Evolutionary conservation across 306 rosid genomes (phyloP).

Genomic region (Pterocarpus macrocarpus): DNA sequence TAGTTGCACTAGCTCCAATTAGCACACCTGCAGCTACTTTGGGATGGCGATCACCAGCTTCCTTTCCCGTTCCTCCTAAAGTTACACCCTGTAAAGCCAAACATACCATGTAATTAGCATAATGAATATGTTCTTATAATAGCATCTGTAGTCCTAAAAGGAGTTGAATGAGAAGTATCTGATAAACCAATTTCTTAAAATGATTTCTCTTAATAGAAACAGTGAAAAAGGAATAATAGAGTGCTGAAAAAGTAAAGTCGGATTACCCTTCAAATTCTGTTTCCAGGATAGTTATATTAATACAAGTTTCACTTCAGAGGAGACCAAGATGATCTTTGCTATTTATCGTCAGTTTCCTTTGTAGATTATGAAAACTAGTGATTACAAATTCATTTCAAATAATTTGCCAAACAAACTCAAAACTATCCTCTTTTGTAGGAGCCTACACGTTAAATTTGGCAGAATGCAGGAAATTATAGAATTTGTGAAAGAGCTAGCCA

Average conservation of each 20-base stretch:
- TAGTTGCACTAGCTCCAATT: conserved; percentile 75
- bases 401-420: no score
- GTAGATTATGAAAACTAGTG: no score
- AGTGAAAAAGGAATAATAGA: no score
- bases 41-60: conserved; percentile 79
- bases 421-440: no score
- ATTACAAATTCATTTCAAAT: no score
- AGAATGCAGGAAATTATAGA: not conserved
- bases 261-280: no score
- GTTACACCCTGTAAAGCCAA: conserved; percentile 70
- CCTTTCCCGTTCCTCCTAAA: conserved; percentile 80
- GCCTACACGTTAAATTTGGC: no score
- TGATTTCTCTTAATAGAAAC: no score
- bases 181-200: not conserved
- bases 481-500: no score
- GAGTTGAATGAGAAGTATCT: not conserved
- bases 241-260: no score
- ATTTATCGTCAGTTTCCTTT: no score
- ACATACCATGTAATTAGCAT: not conserved
- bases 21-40: conserved; percentile 80
- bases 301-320: not conserved
- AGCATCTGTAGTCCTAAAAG: not conserved
- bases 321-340: not conserved
- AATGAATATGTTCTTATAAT: not conserved
- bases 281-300: not conserved